These are phyloP conservation scores for Buddleja alternifolia DNA, from an alignment of 257 asterid species.

Conservation along the genomic window DNA sequence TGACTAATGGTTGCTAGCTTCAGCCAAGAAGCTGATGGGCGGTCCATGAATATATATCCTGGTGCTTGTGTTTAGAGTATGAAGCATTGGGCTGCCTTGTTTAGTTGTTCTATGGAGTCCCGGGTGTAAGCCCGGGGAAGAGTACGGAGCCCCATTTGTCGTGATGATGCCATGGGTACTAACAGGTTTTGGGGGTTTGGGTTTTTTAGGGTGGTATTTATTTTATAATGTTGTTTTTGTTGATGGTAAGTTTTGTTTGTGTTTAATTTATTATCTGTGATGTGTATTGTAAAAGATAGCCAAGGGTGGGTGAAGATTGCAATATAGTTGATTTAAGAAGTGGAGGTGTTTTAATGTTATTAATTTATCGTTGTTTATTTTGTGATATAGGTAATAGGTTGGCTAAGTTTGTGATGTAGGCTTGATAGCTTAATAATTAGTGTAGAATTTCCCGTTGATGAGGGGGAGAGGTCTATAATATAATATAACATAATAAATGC, in stretches of 20 bases:
- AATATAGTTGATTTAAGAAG: conserved; percentile 30
- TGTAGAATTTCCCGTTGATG: too few species aligned
- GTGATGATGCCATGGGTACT: conserved; percentile 33
- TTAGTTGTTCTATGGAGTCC: neutral
- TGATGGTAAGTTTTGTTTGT: neutral
- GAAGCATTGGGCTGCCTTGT: conserved; percentile 26
- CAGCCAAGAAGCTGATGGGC: conserved; percentile 19
- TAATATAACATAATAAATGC: too few species aligned
- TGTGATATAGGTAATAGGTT: neutral
- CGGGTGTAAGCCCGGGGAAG: conserved; percentile 26
- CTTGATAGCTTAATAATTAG: too few species aligned
- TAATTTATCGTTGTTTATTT: neutral
- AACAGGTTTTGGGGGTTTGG: conserved; percentile 35
- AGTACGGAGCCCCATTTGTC: conserved; percentile 15
- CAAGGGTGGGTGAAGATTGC: conserved; percentile 32
- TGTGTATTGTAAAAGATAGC: conserved; percentile 33
- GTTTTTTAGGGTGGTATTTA: conserved; percentile 29
- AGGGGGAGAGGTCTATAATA: too few species aligned
- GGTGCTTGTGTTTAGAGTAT: neutral
- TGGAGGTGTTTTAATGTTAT: neutral
- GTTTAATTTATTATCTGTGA: neutral
- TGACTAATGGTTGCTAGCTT: conserved; percentile 52
- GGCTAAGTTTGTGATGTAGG: too few species aligned
- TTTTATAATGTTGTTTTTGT: conserved; percentile 20
- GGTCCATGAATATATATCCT: conserved; percentile 17